phyloP scores from a whole-genome alignment of 2,329 filamentous ascomycete genomes.

The Arthrinium phaeospermum region DNA sequence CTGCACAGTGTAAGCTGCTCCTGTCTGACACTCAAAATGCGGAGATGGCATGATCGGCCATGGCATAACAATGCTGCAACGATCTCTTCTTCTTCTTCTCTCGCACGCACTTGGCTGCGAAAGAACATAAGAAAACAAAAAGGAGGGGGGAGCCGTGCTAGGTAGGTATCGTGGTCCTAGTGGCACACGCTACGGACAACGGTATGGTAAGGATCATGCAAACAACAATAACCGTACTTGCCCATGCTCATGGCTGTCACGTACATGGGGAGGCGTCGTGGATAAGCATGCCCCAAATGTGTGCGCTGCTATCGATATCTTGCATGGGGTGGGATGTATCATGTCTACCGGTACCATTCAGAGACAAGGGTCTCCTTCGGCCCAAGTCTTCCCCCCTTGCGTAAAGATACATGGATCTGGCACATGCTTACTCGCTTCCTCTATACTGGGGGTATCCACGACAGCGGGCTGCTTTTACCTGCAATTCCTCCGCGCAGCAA shows the following conservation, averaged over 20 bases:
- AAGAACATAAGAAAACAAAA: neutral
- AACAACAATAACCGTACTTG: neutral
- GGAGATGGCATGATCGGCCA: conserved; percentile 2
- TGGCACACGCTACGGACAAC: neutral
- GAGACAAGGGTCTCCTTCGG: neutral
- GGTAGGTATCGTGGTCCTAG: neutral
- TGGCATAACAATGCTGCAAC: neutral
- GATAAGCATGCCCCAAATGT: neutral
- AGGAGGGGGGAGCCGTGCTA: too few relatives aligned
- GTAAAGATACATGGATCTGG: conserved; percentile 1
- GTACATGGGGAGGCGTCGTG: neutral
- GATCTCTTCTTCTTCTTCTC: neutral
- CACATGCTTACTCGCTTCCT: neutral
- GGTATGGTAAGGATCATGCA: neutral
- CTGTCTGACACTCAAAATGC: neutral
- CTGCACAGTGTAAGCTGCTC: conserved; percentile 1
- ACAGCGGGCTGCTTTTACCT: neutral
- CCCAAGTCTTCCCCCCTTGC: neutral
- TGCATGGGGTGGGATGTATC: conserved; percentile 1
- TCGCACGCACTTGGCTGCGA: neutral
- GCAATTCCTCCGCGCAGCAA: conserved; percentile 1
- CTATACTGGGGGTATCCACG: neutral
- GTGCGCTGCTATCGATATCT: conserved; percentile 11
- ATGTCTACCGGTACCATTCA: neutral
- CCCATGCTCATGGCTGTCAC: neutral